Conservation (phyloP, 345 rosid species). For the Triadica sebifera region DNA sequence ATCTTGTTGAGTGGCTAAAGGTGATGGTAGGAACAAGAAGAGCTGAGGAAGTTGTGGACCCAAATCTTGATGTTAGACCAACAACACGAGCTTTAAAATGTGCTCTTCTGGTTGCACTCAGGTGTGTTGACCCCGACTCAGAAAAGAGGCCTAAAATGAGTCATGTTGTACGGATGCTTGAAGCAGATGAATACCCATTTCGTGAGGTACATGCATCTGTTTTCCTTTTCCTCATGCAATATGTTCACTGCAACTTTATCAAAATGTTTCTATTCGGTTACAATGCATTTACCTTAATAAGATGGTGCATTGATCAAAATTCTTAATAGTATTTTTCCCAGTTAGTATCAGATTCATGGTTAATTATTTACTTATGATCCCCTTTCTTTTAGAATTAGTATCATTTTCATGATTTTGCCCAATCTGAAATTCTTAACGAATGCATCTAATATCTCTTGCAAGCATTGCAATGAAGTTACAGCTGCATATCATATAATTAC, state of each 20-base stretch:
- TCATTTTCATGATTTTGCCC: too few relatives aligned
- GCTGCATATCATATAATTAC: neutral
- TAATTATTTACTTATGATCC: too few relatives aligned
- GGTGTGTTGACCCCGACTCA: slow-evolving; percentile 90
- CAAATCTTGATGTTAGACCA: slow-evolving; percentile 70
- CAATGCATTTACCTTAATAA: neutral
- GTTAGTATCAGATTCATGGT: neutral
- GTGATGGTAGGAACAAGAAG: slow-evolving; percentile 93
- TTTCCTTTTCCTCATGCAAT: neutral
- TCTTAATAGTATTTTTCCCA: neutral
- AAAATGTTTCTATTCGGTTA: neutral
- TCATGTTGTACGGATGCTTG: slow-evolving; percentile 83
- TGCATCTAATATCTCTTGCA: too few relatives aligned
- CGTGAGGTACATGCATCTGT: slow-evolving; percentile 55
- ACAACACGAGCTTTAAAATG: slow-evolving; percentile 69
- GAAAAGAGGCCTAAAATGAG: slow-evolving; percentile 93
- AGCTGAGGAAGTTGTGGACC: slow-evolving; percentile 91
- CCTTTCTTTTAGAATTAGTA: neutral
- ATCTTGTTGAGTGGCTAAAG: slow-evolving; percentile 96
- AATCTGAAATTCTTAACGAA: too few relatives aligned
- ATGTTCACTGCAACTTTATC: neutral
- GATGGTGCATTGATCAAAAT: neutral
- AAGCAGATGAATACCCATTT: slow-evolving; percentile 75
- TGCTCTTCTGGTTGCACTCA: slow-evolving; percentile 73
- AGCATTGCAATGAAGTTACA: too few relatives aligned